Base-by-base conservation (phyloP, 768 basidiomycete species). In the Tephrocybe rancida region DNA sequence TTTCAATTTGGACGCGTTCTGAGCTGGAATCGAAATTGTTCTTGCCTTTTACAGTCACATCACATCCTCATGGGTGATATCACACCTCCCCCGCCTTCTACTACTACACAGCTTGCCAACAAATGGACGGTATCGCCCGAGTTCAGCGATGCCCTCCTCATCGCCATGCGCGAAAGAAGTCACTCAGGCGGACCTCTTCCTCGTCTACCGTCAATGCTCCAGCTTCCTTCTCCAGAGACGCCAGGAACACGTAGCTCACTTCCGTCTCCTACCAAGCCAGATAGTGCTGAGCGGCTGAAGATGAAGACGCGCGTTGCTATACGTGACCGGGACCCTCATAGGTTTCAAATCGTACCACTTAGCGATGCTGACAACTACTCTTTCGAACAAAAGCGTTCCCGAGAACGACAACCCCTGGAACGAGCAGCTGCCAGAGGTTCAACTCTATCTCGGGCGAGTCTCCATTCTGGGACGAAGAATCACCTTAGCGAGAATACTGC, bases 231-330 rank as follows among this genome's bases (percentile, higher is more conserved):
- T 44, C 49, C 49, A 46, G 35, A 51, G 21, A 7, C 22, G 46
- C 61, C 14, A 43, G 44, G 44, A 60, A 59, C 45, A 44, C 52
- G 49, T 51, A 34, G n/a, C n/a, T n/a, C 44, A 42, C 11, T 48
- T 25, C 3, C 34, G 2, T 52, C 49, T 39, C 42, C 53, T 39
- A 53, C 26, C 37, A 66, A 66, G 38, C 56, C 56, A 16, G 57
- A 64, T 24, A 52, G 45, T 27, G 30, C 48, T 21, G 59, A 60
- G 49, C 61, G 59, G n/a, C 59, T 75, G 38, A 76, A 65, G 43
- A 78, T 77, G 77, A 73, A 73, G 63, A 77, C 77, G 22, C 71
- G 74, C 21, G 68, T 79, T 37, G 73, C 76, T 37, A 72, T 78
- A 27, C 75, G 75, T 16, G 75, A 78, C 53, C 69, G 68, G 52